Evolutionary conservation across 495 filamentous ascomycete genomes (phyloP).

Genomic region (Aspergillus mulundensis): DNA sequence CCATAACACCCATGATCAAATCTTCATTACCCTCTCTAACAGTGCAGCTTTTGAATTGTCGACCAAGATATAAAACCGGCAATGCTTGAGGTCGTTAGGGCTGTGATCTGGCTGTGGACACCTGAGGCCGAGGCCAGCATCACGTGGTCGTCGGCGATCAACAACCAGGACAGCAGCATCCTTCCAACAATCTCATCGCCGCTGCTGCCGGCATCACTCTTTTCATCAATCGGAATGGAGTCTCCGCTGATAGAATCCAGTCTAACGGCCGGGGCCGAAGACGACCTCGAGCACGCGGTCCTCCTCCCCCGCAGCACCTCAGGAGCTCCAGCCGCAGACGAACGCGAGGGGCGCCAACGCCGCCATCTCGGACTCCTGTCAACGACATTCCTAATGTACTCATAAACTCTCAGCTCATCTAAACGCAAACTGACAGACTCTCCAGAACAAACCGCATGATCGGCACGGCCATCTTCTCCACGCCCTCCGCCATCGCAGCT

Average conservation of each 20-base stretch:
- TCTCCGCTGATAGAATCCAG: neutral
- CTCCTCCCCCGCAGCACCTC: neutral
- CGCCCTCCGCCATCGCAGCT: constrained; percentile 56
- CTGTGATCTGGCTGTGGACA: too few species aligned
- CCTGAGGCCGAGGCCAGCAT: too few species aligned
- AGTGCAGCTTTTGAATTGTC: too few species aligned
- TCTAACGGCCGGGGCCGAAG: neutral
- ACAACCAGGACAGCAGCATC: too few species aligned
- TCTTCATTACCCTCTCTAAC: too few species aligned
- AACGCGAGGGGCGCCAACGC: neutral
- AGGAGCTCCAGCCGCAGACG: neutral
- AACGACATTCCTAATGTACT: constrained; percentile 44
- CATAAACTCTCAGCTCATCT: constrained; percentile 5
- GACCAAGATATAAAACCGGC: too few species aligned
- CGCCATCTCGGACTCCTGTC: neutral
- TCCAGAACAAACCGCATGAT: constrained; percentile 59
- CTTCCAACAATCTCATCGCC: neutral
- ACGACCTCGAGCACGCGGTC: constrained; percentile 1
- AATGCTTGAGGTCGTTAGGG: too few species aligned
- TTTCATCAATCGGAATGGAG: neutral
- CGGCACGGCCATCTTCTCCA: constrained; percentile 69
- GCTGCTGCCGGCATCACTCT: too few species aligned
- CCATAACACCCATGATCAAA: too few species aligned
- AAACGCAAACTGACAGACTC: constrained; percentile 6
- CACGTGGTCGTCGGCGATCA: too few species aligned